Percentiles rank a stretch among this genome's conserved stretches.
phyloP scores from a whole-genome alignment of 495 filamentous ascomycete genomes.

The Neurospora sp. region DNA sequence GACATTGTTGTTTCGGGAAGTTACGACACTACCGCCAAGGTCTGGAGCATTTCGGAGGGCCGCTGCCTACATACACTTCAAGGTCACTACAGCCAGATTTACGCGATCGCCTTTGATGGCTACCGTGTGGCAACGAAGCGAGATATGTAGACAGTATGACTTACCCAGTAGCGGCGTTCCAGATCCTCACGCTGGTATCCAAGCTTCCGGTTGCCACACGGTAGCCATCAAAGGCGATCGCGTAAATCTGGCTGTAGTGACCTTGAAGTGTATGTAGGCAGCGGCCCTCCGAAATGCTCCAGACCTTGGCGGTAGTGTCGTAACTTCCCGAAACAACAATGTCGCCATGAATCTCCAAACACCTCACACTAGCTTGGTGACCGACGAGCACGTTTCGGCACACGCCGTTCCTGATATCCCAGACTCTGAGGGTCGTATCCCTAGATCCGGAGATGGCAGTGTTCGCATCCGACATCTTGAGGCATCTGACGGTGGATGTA shows the following conservation, averaged over 20 bases:
- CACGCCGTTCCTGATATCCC: conserved; percentile 80
- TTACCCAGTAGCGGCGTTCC: conserved; percentile 87
- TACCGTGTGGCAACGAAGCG: background rate
- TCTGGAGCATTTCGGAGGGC: too few species aligned
- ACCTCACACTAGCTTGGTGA: conserved; percentile 93
- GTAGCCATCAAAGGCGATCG: conserved; percentile 89
- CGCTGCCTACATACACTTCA: too few species aligned
- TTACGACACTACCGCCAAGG: too few species aligned
- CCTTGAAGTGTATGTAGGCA: conserved; percentile 85
- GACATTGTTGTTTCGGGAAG: too few species aligned
- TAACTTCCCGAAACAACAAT: conserved; percentile 94
- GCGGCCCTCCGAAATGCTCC: conserved; percentile 90
- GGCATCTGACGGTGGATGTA: conserved; percentile 89
- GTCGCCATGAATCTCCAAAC: conserved; percentile 91
- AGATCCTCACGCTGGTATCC: conserved; percentile 93
- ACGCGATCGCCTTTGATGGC: too few species aligned
- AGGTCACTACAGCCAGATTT: too few species aligned
- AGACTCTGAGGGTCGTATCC: conserved; percentile 88
- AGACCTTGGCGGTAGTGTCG: conserved; percentile 91
- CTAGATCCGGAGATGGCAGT: conserved; percentile 94
- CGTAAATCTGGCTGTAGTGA: conserved; percentile 98
- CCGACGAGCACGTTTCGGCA: conserved; percentile 90
- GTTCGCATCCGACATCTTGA: conserved; percentile 91
- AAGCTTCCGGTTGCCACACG: conserved; percentile 94
- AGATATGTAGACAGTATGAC: conserved; percentile 11